Evolutionary conservation across 2,329 filamentous ascomycete genomes (phyloP).

Genomic region (Davidsoniella virescens): DNA sequence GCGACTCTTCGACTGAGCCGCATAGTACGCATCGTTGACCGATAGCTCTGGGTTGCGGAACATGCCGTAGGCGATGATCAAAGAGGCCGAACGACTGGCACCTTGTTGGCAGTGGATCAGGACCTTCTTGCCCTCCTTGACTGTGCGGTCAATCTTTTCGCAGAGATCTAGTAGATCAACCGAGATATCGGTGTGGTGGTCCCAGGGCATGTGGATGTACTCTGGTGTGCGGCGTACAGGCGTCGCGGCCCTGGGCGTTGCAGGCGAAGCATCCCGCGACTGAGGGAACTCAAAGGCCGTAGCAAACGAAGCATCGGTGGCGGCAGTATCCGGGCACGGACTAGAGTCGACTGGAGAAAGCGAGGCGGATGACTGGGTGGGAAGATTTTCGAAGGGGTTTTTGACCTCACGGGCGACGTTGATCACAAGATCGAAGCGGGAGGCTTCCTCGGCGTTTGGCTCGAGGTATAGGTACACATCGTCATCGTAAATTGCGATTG

Average conservation of each 20-base stretch:
- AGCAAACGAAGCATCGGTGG: constrained; percentile 32
- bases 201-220: constrained; percentile 78
- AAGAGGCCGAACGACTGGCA: constrained; percentile 67
- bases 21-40: constrained; percentile 71
- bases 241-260: constrained; percentile 37
- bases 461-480: constrained; percentile 67
- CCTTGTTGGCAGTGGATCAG: constrained; percentile 76
- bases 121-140: constrained; percentile 59
- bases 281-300: constrained; percentile 20
- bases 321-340: constrained; percentile 35
- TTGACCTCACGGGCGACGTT: constrained; percentile 71
- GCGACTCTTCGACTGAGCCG: constrained; percentile 62
- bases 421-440: constrained; percentile 65
- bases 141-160: constrained; percentile 57
- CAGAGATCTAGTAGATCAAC: constrained; percentile 60
- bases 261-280: constrained; percentile 26
- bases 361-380: neutral
- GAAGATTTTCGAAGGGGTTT: constrained; percentile 44
- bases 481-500: constrained; percentile 66
- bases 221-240: constrained; percentile 41
- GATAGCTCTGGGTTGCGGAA: constrained; percentile 61
- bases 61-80: constrained; percentile 74
- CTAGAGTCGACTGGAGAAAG: constrained; percentile 24
- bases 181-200: constrained; percentile 76
- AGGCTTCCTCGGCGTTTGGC: constrained; percentile 60